Base-by-base conservation (phyloP, 78 protist species). In the Guillardia theta region DNA sequence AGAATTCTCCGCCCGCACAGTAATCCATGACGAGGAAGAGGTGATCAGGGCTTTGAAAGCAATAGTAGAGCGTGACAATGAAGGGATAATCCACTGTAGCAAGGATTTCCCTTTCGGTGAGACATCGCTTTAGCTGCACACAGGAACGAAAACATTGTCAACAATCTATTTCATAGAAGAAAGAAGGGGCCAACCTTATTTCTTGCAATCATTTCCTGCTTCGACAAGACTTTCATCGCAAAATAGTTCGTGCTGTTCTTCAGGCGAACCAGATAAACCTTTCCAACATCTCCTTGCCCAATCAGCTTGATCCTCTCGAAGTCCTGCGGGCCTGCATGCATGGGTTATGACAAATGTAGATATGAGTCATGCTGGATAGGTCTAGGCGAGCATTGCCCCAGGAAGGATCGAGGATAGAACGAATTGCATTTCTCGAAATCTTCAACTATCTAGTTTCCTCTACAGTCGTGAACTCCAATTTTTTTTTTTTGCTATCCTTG, bases 31-130 rank as follows among this genome's bases (percentile, higher is more conserved):
- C 44, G 21, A 88, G 10, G 62, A 64, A 95, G 0, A 93, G 48
- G 36, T 92, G 76, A 44, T 78, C 54, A 4, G 54, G 93, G 50
- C 44, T 48, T 41, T 53, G 90, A 48, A 95, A 95, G 37, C 92
- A 88, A 64, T 93, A 92, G 88, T 94, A 80, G 12, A 97, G 95
- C 41, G 96, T 64, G 46, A 95, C 94, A 83, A 98, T 94, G 95
- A 96, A 97, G 10, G 99, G 99, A 47, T 97, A 97, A 33, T 95
- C 92, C 53, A 93, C 92, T 4, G 93, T 78, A 39, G 94, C 87
- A 10, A 97, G 95, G 24, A 98, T 96, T 24, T 97, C 97, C 5
- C 97, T 45, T 92, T 98, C 98, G 10, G 96, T 94, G 76, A 90
- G 64, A 4, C 94, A 62, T 12, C 96, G 48, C 53, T 95, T 41